Base-by-base conservation (phyloP, 2,329 filamentous ascomycete species). In the Aspergillus transmontanensis region DNA sequence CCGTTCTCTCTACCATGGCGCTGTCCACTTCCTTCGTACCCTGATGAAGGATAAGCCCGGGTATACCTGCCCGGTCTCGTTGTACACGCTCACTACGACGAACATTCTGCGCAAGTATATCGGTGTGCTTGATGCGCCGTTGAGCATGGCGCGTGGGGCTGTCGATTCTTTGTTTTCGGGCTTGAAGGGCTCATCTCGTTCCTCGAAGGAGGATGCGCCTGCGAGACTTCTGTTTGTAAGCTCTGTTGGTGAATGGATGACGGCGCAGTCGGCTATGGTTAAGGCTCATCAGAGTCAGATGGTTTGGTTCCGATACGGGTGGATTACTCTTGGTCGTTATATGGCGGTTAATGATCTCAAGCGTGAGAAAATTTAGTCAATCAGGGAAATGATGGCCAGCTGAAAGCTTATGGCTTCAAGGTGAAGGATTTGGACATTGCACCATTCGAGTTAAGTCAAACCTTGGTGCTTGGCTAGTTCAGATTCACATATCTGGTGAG, bases 221-320 rank as follows among this genome's bases (percentile, higher is more conserved):
- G 79, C 80, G 39, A 80, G 85, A 1, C 77, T 97, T 58, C 75
- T 97, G 41, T 93, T 90, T 72, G 83, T 94, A 64, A 96, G 86
- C 78, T 85, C 86, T 10, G 82, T 93, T 19, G 75, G 79, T 5
- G 84, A 85, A 60, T 87, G 90, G 67, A 83, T 89, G 66, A 86
- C 84, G 34, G 94, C 92, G 9, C 90, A 94, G 81, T 85, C 82
- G 60, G 94, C 95, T 36, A 99, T 99, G 95, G 93, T 91, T 1
- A 84, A 86, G 60, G 94, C 92, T 32, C 95, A 99, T 81, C 84
- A 88, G 80, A 97, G 93, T 78, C 95, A 99, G 84, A 99, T 99
- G 95, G 87, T 92, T 43, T 99, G 95, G 95, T 99, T 98, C 75
- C 87, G 95, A 9, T 98, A 93, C 86, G 92, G 93, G 3, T 99